Conservation (phyloP, 768 basidiomycete genomes). For the Punctularia strigosozonata region DNA sequence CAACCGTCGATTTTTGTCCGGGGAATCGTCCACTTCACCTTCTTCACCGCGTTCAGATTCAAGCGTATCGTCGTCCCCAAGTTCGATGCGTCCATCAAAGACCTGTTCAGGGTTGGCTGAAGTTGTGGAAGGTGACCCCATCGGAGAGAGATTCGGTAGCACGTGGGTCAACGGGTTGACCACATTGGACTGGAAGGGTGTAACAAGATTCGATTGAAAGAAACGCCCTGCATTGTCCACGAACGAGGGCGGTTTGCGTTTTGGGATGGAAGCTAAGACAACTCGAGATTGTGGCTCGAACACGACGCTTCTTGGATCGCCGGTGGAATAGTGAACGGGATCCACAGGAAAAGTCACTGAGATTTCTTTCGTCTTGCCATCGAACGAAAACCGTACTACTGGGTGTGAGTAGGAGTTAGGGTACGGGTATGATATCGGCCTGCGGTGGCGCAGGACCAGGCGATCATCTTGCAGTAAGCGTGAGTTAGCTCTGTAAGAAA, state of each 20-base stretch:
- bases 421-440: conserved; percentile 65
- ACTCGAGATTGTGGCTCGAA: conserved; percentile 38
- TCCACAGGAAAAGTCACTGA: conserved; percentile 47
- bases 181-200: conserved; percentile 49
- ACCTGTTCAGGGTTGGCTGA: conserved; percentile 57
- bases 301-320: conserved; percentile 9
- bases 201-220: too few species aligned
- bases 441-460: conserved; percentile 64
- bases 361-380: conserved; percentile 42
- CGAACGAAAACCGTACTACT: conserved; percentile 58
- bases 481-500: background rate
- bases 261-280: conserved; percentile 54
- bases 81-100: conserved; percentile 53
- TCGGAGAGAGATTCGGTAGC: conserved; percentile 24
- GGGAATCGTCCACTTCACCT: conserved; percentile 66
- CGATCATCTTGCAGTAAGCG: conserved; percentile 35
- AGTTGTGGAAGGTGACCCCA: conserved; percentile 13
- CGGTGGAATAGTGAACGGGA: conserved; percentile 43
- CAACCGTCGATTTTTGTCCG: conserved; percentile 41
- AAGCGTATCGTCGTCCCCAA: conserved; percentile 66
- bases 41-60: conserved; percentile 74
- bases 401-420: conserved; percentile 73
- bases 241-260: conserved; percentile 55
- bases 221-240: conserved; percentile 72
- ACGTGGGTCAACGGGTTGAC: conserved; percentile 48